These are phyloP conservation scores for Zygosaccharomyces rouxii DNA, from an alignment of 805 yeast genomes.

Conservation along the genomic window DNA sequence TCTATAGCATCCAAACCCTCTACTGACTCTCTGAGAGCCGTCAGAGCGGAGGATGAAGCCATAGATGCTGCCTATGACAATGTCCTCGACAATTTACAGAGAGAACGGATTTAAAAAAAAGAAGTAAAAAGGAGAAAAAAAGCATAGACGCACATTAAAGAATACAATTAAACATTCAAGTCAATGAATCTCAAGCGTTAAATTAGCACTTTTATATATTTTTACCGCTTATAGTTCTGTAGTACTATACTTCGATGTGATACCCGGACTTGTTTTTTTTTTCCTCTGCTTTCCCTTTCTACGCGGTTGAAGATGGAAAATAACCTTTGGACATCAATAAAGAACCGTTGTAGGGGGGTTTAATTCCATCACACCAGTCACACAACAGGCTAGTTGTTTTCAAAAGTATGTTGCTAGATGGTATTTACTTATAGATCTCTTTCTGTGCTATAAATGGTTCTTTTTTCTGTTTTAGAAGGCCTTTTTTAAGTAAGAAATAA, in stretches of 20 bases:
- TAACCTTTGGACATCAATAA: constrained; percentile 1
- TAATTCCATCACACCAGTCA: not conserved
- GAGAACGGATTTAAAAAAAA: constrained; percentile 16
- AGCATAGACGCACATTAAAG: not conserved
- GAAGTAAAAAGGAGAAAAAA: not conserved
- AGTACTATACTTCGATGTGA: not conserved
- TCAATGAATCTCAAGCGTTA: not conserved
- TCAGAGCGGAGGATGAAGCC: constrained; percentile 26
- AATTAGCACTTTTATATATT: not conserved
- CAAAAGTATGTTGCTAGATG: not conserved
- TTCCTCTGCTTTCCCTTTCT: constrained; percentile 5
- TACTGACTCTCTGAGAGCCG: constrained; percentile 5
- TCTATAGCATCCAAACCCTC: not conserved
- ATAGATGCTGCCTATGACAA: constrained; percentile 39
- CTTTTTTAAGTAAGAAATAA: not conserved
- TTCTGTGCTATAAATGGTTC: not conserved
- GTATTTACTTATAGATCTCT: not conserved
- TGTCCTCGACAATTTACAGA: constrained; percentile 39
- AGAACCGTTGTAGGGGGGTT: not conserved
- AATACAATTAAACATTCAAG: not conserved
- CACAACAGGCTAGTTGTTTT: not conserved
- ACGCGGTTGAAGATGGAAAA: not conserved
- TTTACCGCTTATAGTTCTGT: not conserved
- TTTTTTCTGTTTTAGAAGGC: not conserved
- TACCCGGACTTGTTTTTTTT: constrained; percentile 1